These are phyloP conservation scores for Fusarium pseudoanthophilum DNA, from an alignment of 2,329 filamentous ascomycete species.

Conservation along the genomic window DNA sequence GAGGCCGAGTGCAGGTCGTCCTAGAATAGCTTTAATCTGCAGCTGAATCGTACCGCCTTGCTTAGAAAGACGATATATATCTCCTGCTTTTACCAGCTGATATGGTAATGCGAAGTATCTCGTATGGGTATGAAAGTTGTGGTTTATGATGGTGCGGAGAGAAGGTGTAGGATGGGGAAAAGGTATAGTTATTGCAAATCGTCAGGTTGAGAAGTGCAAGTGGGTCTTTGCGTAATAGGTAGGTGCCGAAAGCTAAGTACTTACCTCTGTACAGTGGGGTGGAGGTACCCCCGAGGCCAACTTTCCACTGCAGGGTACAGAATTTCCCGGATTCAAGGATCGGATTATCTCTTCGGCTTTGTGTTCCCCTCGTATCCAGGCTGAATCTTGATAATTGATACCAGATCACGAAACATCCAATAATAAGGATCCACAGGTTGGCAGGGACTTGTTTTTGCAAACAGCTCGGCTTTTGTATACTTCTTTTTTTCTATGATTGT, in stretches of 20 bases:
- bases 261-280: slow-evolving; percentile 31
- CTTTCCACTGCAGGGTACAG: slow-evolving; percentile 39
- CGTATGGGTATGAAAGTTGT: slow-evolving; percentile 35
- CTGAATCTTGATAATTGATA: neutral
- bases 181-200: slow-evolving; percentile 48
- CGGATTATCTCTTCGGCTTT: slow-evolving; percentile 45
- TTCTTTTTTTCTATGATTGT: neutral
- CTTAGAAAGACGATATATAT: neutral
- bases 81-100: slow-evolving; percentile 16
- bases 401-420: neutral
- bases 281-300: slow-evolving; percentile 39
- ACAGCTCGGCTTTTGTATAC: too few species aligned
- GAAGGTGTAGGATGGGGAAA: slow-evolving; percentile 46
- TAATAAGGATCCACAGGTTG: neutral
- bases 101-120: slow-evolving; percentile 26
- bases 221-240: slow-evolving; percentile 56
- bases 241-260: slow-evolving; percentile 37
- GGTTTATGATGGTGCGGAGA: slow-evolving; percentile 46
- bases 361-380: neutral
- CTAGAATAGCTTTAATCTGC: slow-evolving; percentile 49
- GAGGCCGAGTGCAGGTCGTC: slow-evolving; percentile 57
- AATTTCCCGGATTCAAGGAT: slow-evolving; percentile 23
- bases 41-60: slow-evolving; percentile 31
- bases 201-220: slow-evolving; percentile 51
- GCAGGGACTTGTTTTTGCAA: neutral